These are phyloP conservation scores for Chlorencoelia australis DNA, from an alignment of 2,329 filamentous ascomycete genomes.

Conservation along the genomic window DNA sequence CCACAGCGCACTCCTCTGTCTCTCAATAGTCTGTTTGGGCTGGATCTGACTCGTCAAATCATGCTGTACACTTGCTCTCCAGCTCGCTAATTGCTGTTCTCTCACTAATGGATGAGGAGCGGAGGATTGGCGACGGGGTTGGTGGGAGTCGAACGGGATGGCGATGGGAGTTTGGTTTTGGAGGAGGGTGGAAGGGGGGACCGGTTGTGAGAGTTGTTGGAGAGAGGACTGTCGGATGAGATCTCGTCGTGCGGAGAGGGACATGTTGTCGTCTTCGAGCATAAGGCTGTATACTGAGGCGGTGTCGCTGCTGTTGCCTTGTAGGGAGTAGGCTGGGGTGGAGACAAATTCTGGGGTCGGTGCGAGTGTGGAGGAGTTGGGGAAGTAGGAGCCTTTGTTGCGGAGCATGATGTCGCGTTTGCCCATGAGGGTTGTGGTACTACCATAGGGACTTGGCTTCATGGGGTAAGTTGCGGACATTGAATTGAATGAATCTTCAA, in stretches of 20 bases:
- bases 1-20: conserved; percentile 46
- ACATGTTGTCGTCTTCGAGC: conserved; percentile 54
- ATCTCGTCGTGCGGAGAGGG: conserved; percentile 56
- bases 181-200: conserved; percentile 3
- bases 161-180: conserved; percentile 18
- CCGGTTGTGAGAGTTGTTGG: conserved; percentile 2
- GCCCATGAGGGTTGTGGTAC: conserved; percentile 39
- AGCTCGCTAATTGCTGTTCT: conserved; percentile 53
- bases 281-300: conserved; percentile 21
- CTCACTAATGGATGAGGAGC: conserved; percentile 36
- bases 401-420: conserved; percentile 43
- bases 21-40: conserved; percentile 35
- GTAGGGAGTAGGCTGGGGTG: conserved; percentile 10
- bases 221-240: conserved; percentile 38
- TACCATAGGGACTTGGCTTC: conserved; percentile 20
- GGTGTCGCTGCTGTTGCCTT: neutral
- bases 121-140: conserved; percentile 39
- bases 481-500: conserved; percentile 21
- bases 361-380: conserved; percentile 1
- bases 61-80: conserved; percentile 54
- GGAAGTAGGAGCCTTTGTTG: conserved; percentile 16
- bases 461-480: no score
- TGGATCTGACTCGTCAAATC: conserved; percentile 40
- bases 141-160: conserved; percentile 41
- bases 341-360: conserved; percentile 15